phyloP scores from a whole-genome alignment of 306 rosid species.

The Castanea sativa region DNA sequence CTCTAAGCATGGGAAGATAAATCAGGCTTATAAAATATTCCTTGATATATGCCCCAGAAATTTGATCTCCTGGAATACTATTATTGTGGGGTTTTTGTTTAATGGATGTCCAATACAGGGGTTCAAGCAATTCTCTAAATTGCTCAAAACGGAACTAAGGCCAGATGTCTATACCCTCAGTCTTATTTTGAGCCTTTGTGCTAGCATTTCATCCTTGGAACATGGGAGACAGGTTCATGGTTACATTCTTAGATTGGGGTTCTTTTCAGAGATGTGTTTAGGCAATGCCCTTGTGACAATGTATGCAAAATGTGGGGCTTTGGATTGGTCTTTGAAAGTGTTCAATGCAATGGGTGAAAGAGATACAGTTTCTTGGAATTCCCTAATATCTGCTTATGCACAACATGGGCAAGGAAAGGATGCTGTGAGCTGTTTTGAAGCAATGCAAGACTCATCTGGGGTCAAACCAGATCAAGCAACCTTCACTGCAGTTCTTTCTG shows the following conservation, averaged over 20 bases:
- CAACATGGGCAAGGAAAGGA: conserved; percentile 75
- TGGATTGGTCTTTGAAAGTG: conserved; percentile 54
- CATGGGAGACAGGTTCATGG: conserved; percentile 73
- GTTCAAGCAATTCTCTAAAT: conserved; percentile 45
- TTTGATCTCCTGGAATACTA: conserved; percentile 70
- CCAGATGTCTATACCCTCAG: conserved; percentile 62
- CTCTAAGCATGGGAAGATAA: conserved; percentile 45
- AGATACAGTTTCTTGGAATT: conserved; percentile 72
- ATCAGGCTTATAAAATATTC: conserved; percentile 48
- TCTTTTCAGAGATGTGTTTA: conserved; percentile 43
- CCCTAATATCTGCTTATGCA: conserved; percentile 73
- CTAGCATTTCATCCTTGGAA: conserved; percentile 54
- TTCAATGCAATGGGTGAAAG: conserved; percentile 59
- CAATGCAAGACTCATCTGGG: conserved; percentile 44
- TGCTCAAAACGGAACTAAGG: conserved; percentile 45
- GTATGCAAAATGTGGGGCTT: conserved; percentile 75
- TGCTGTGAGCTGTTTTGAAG: conserved; percentile 58
- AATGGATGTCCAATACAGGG: conserved; percentile 55
- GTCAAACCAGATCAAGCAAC: conserved; percentile 68
- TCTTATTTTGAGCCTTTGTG: conserved; percentile 63
- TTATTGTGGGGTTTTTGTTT: conserved; percentile 56
- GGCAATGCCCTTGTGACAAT: conserved; percentile 61
- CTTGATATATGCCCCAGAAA: conserved; percentile 35
- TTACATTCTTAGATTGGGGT: conserved; percentile 43
- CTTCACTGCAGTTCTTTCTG: conserved; percentile 72